Evolutionary conservation across 2,329 filamentous ascomycete species (phyloP).

Genomic region (Aotearoamyces nothofagi): DNA sequence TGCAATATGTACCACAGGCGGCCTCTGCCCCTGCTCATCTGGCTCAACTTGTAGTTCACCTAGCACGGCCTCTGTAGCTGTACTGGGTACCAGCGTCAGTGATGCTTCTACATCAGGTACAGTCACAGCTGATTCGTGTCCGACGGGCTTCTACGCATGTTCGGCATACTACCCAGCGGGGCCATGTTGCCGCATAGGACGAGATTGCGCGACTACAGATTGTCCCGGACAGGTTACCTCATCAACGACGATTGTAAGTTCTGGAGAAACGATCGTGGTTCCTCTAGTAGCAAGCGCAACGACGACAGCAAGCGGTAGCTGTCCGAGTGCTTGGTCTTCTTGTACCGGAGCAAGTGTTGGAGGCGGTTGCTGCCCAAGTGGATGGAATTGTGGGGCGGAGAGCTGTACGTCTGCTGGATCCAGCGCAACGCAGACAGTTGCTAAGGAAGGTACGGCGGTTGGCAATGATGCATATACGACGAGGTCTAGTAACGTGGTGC

Average conservation of each 20-base stretch:
- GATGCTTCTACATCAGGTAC: conserved; percentile 20
- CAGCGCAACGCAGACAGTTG: too few relatives aligned
- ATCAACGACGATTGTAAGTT: conserved; percentile 48
- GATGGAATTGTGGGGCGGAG: conserved; percentile 56
- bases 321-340: conserved; percentile 65
- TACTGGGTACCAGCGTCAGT: conserved; percentile 29
- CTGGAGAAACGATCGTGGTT: conserved; percentile 57
- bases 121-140: conserved; percentile 39
- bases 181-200: conserved; percentile 73
- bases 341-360: conserved; percentile 51
- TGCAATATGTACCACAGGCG: conserved; percentile 16
- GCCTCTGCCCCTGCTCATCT: conserved; percentile 9
- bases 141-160: conserved; percentile 86
- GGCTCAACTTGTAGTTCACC: conserved; percentile 10
- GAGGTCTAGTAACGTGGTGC: too few relatives aligned
- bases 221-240: conserved; percentile 53
- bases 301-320: conserved; percentile 29
- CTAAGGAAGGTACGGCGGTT: too few relatives aligned
- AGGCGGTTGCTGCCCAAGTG: conserved; percentile 72
- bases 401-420: conserved; percentile 49
- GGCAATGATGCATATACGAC: too few relatives aligned
- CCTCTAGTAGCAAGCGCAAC: conserved; percentile 31
- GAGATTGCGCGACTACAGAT: conserved; percentile 68
- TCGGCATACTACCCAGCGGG: conserved; percentile 66
- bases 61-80: conserved; percentile 25